Evolutionary conservation across 2,329 filamentous ascomycete genomes (phyloP), one percentile per base, ranked within the genome.

Genomic region (Fusarium veterinarium): DNA sequence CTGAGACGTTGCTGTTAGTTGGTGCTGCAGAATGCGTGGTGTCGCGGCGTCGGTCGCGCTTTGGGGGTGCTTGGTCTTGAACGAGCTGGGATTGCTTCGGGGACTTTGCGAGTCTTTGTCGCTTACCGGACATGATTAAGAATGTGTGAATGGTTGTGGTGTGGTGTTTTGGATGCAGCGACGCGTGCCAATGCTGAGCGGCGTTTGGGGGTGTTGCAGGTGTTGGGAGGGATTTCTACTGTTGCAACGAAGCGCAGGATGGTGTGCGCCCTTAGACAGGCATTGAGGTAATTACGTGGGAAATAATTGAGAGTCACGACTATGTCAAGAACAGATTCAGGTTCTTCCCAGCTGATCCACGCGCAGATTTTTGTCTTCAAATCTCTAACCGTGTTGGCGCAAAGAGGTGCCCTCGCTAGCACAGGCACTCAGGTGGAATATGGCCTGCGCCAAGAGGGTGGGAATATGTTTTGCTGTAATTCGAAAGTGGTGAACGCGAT

Each of bases 91-190:
- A 56, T 52, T 62, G 60, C 38, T 63, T 71, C 45, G 73, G 69
- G 60, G 60, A 62, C 62, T 51, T 73, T 49, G 66, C 67, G 52
- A 74, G 69, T 69, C 58, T 65, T 71, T 60, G 64, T 73, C 67
- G 76, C 80, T 82, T 82, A 82, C 80, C 81, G 63, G 81, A 82
- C 80, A 82, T 82, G 68, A 59, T 77, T 61, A 49, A 56, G 51
- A 57, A 41, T 46, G 61, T 61, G 59, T 35, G 49, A 61, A 60
- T 53, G 55, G 20, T 33, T 67, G 38, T 58, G 31, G 44, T 30
- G 65, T 31, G 41, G 40, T 38, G 45, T 58, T 51, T 51, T 55
- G 60, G 48, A 23, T 57, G 40, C 42, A 59, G 38, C 25, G 62
- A 65, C 56, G 71, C 60, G 57, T 74, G 55, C 60, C 64, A 64